Percentiles rank a stretch among this genome's conserved stretches.
phyloP scores from a whole-genome alignment of 2,329 filamentous ascomycete species.

The Samsoniella hepiali region DNA sequence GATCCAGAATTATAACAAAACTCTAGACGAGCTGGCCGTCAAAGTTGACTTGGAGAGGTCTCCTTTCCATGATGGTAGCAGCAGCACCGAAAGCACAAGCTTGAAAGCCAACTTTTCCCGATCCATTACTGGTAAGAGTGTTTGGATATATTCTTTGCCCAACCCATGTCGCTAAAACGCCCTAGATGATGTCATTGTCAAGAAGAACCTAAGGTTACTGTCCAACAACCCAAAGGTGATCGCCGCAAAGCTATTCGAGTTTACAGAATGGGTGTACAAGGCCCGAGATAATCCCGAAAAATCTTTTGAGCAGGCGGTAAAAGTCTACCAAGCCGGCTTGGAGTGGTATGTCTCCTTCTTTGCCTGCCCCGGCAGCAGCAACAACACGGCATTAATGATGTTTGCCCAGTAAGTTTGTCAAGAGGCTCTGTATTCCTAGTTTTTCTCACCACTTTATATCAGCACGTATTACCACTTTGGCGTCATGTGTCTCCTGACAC shows the following conservation, averaged over 20 bases:
- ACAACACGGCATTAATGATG: not conserved
- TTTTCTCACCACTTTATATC: not conserved
- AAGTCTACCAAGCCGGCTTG: not conserved
- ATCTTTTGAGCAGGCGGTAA: not conserved
- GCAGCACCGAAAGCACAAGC: not conserved
- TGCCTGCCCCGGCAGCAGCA: not conserved
- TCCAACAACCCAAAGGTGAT: not conserved
- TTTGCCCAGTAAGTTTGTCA: conserved; percentile 3
- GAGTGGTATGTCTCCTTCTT: conserved; percentile 14
- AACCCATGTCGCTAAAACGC: not conserved
- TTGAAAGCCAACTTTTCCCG: not conserved
- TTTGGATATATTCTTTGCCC: too few relatives aligned
- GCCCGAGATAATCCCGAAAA: not conserved
- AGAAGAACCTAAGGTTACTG: not conserved
- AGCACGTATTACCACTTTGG: conserved; percentile 12
- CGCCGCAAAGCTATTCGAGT: conserved; percentile 11
- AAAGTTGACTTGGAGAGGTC: not conserved
- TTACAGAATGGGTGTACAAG: conserved; percentile 10
- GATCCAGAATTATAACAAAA: conserved; percentile 1
- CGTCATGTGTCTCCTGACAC: conserved; percentile 8
- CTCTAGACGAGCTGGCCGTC: not conserved
- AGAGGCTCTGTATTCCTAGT: not conserved
- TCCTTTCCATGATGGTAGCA: not conserved
- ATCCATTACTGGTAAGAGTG: not conserved
- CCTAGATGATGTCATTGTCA: not conserved